phyloP scores from a whole-genome alignment of 371 early-diverging fungal genomes.

The Syncephalis fuscata region DNA sequence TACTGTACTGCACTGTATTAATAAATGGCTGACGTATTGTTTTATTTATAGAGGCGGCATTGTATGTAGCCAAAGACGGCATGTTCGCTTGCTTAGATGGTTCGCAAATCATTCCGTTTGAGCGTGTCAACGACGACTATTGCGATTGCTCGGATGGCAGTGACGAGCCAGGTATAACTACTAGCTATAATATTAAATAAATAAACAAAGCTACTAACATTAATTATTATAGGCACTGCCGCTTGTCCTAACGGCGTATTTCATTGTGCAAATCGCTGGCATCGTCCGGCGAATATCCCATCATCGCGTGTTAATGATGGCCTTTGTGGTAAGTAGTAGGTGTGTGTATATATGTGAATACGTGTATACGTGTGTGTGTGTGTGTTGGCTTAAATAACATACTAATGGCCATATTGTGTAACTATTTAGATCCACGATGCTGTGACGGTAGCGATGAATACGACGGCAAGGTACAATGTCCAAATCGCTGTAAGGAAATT shows the following conservation, averaged over 20 bases:
- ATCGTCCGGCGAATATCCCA: conserved; percentile 44
- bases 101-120: conserved; percentile 37
- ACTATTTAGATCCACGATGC: conserved; percentile 75
- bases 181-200: not conserved
- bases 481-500: conserved; percentile 46
- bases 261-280: conserved; percentile 69
- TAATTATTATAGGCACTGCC: conserved; percentile 46
- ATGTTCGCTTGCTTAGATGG: conserved; percentile 64
- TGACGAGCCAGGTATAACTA: conserved; percentile 72
- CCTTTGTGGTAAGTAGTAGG: conserved; percentile 47
- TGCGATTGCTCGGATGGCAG: conserved; percentile 92
- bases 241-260: conserved; percentile 70
- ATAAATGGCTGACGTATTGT: no score
- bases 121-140: conserved; percentile 83
- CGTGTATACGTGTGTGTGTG: not conserved
- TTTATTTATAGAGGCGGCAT: conserved; percentile 16
- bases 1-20: no score
- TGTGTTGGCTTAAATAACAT: not conserved
- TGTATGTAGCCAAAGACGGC: conserved; percentile 18
- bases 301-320: conserved; percentile 82
- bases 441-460: conserved; percentile 91
- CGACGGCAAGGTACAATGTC: conserved; percentile 33
- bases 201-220: not conserved
- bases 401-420: no score
- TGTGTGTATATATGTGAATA: not conserved